Percentiles rank a stretch among this genome's conserved stretches.
Conservation (phyloP, 805 yeast genomes). For the Spathaspora hagerdaliae region DNA sequence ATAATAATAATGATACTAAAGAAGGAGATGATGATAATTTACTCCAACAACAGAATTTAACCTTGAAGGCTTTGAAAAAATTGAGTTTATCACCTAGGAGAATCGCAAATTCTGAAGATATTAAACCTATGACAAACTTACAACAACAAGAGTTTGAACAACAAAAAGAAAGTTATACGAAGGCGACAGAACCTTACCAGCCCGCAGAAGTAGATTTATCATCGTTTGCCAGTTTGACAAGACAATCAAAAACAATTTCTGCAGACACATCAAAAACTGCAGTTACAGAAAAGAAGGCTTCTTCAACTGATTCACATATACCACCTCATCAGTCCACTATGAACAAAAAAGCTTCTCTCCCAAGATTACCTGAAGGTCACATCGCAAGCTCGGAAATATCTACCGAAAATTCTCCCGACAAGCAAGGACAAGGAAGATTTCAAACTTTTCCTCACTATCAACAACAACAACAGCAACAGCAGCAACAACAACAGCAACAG, state of each 20-base stretch:
- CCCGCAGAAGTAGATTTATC: constrained; percentile 46
- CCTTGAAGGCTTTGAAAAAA: constrained; percentile 41
- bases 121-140: constrained; percentile 1
- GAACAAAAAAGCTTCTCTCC: constrained; percentile 4
- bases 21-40: constrained; percentile 27
- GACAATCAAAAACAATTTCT: constrained; percentile 31
- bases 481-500: neutral
- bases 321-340: neutral
- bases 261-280: constrained; percentile 2
- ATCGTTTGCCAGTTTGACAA: constrained; percentile 40
- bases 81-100: constrained; percentile 40
- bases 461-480: neutral
- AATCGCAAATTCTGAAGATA: constrained; percentile 24
- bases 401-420: neutral
- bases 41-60: constrained; percentile 38
- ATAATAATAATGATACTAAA: neutral
- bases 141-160: constrained; percentile 1
- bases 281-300: neutral
- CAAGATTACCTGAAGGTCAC: constrained; percentile 8
- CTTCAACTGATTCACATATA: neutral
- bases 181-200: constrained; percentile 30
- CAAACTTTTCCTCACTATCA: neutral
- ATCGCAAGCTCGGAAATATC: neutral
- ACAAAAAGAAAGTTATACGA: constrained; percentile 4
- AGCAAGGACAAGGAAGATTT: neutral